Conservation (phyloP, 2,329 filamentous ascomycete species). For the Rachicladosporium sp. region DNA sequence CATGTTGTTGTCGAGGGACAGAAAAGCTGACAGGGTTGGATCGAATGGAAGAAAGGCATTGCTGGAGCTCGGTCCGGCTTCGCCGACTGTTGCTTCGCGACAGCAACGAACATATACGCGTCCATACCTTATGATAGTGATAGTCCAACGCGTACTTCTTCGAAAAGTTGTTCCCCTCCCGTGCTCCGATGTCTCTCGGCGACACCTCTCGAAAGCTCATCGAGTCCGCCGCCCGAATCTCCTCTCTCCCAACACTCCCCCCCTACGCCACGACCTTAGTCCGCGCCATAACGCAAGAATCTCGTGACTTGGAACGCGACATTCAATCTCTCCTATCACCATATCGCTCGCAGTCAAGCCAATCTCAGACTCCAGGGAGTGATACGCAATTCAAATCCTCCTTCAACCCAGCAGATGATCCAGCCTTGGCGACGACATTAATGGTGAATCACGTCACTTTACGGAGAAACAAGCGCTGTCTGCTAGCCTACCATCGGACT, state of each 20-base stretch:
- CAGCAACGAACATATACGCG: no score
- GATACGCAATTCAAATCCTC: slow-evolving; percentile 44
- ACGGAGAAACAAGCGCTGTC: slow-evolving; percentile 88
- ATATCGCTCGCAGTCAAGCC: slow-evolving; percentile 44
- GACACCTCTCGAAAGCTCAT: slow-evolving; percentile 64
- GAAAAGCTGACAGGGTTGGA: no score
- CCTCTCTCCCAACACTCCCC: slow-evolving; percentile 72
- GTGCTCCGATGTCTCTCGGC: no score
- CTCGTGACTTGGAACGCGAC: slow-evolving; percentile 84
- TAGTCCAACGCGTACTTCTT: no score
- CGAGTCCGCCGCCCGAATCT: slow-evolving; percentile 89
- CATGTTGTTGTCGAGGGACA: no score
- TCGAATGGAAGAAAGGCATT: no score
- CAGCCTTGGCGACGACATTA: slow-evolving; percentile 73
- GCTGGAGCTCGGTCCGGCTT: no score
- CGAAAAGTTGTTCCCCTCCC: no score
- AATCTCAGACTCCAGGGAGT: slow-evolving; percentile 14
- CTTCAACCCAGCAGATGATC: slow-evolving; percentile 74
- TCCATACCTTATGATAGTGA: no score
- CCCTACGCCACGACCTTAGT: slow-evolving; percentile 89
- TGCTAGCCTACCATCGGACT: slow-evolving; percentile 86
- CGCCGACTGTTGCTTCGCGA: no score
- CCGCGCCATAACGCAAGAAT: slow-evolving; percentile 75
- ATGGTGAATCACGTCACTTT: slow-evolving; percentile 91
- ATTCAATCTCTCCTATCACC: slow-evolving; percentile 66